These are phyloP conservation scores for Tephrocybe sp. DNA, from an alignment of 768 basidiomycete species.

Conservation along the genomic window DNA sequence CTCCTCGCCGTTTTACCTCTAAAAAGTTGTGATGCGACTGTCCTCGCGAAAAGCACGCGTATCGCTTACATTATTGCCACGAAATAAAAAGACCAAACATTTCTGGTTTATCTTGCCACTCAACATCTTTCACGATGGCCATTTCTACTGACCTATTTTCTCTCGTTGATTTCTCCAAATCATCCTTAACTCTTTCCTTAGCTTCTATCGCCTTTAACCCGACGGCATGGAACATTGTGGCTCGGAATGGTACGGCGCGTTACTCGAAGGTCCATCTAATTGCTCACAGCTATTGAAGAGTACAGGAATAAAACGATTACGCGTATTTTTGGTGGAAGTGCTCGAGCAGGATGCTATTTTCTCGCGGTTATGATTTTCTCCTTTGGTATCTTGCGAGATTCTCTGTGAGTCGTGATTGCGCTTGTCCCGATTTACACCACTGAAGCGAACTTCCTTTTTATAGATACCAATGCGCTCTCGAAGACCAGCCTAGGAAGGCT, in stretches of 20 bases:
- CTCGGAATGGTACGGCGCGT: slow-evolving; percentile 72
- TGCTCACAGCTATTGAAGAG: slow-evolving; percentile 25
- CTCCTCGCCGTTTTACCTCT: neutral
- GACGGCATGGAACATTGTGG: slow-evolving; percentile 93
- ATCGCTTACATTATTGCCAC: slow-evolving; percentile 10
- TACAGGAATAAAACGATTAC: slow-evolving; percentile 88
- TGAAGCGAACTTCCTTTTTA: neutral
- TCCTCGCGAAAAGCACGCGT: too few relatives aligned
- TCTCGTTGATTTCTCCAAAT: slow-evolving; percentile 60
- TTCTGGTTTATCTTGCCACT: slow-evolving; percentile 8
- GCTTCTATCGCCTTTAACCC: slow-evolving; percentile 86
- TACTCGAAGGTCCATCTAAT: neutral
- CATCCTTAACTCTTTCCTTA: slow-evolving; percentile 65
- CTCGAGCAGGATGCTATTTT: slow-evolving; percentile 80
- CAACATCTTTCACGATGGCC: slow-evolving; percentile 15
- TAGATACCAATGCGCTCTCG: slow-evolving; percentile 75
- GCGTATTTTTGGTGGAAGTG: slow-evolving; percentile 72
- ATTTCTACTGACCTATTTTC: slow-evolving; percentile 12
- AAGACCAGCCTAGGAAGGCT: slow-evolving; percentile 67
- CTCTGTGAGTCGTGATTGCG: slow-evolving; percentile 53
- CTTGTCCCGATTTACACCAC: neutral
- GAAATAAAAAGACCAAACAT: neutral
- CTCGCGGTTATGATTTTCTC: slow-evolving; percentile 83
- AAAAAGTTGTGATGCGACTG: neutral
- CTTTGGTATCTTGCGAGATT: slow-evolving; percentile 83